Evolutionary conservation across 306 rosid genomes (phyloP), one percentile per base, ranked within the genome.

Genomic region (Corylus heterophylla): DNA sequence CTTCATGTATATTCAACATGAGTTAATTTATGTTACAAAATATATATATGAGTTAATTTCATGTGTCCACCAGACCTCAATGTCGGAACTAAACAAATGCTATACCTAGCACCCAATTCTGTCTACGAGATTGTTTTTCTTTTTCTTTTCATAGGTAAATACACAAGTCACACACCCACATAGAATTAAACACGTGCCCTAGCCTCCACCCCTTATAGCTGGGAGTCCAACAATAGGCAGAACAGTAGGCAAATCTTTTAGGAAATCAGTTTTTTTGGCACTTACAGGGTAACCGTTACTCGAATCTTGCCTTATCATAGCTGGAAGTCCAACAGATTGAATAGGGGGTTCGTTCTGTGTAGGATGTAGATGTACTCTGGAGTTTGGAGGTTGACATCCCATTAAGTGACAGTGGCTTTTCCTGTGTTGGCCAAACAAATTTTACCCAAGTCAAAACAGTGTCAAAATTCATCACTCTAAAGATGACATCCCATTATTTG

Each of bases 361-460:
- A 47, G 78, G 78, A 14, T 45, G 83, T 79, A 86, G 80, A 14
- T 49, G 83, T 79, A 86, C 69, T 73, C 52, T 85, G 70, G 79
- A 68, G 76, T 75, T 74, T 54, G 64, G 81, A 35, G 89, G 80
- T 69, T 86, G 94, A 88, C 70, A 82, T 74, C 98, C 98, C 84
- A 95, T 77, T 12, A 89, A 71, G 78, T 92, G 89, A 90, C 98
- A 92, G 72, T 89, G 86, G 70, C 74, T 54, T 79, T 87, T 91
- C 98, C 98, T 95, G 97, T 81, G 54, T 76, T 77, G 82, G 79
- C 85, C 84, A 79, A 86, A 64, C 58, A 88, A 81, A 78, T 47
- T 78, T 78, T 51, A 81, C 61, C 61, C 73, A 71, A 72, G 71
- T 85, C 78, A 82, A 59, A 77, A 80, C 59, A 35, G 68, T 55